These are phyloP conservation scores for Lactarius hatsudake DNA, from an alignment of 768 basidiomycete genomes.

Conservation along the genomic window DNA sequence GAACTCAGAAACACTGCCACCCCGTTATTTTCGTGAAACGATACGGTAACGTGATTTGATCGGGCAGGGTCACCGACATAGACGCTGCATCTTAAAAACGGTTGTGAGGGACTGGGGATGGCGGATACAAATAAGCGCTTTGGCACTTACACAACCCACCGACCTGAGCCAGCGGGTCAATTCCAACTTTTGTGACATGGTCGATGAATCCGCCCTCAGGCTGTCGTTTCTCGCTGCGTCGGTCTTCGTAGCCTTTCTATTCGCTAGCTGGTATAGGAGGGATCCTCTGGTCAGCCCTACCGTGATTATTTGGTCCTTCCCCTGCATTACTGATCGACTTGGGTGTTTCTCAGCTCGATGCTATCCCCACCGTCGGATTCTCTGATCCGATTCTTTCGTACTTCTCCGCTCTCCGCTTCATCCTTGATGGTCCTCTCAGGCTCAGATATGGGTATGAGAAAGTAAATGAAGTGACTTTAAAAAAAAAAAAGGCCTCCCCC, in stretches of 20 bases:
- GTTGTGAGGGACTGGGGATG: no score
- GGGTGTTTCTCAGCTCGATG: constrained; percentile 5
- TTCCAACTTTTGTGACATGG: not conserved
- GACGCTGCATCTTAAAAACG: no score
- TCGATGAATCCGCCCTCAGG: not conserved
- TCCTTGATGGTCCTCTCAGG: not conserved
- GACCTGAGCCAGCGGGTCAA: not conserved
- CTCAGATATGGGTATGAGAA: not conserved
- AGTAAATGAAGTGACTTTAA: not conserved
- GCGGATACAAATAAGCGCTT: no score
- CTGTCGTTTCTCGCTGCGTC: not conserved
- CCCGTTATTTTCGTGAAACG: no score
- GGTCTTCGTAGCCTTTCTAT: not conserved
- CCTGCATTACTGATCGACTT: not conserved
- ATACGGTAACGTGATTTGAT: no score
- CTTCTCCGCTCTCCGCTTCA: not conserved
- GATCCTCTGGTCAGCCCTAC: constrained; percentile 7
- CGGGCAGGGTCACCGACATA: no score
- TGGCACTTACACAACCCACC: not conserved
- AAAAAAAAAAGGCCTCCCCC: not conserved
- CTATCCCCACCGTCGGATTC: constrained; percentile 22
- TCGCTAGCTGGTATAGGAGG: constrained; percentile 5
- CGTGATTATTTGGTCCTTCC: no score
- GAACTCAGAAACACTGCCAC: no score
- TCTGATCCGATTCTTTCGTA: constrained; percentile 22